Base-by-base conservation (phyloP, 2,329 filamentous ascomycete species). In the Fusarium floridanum region DNA sequence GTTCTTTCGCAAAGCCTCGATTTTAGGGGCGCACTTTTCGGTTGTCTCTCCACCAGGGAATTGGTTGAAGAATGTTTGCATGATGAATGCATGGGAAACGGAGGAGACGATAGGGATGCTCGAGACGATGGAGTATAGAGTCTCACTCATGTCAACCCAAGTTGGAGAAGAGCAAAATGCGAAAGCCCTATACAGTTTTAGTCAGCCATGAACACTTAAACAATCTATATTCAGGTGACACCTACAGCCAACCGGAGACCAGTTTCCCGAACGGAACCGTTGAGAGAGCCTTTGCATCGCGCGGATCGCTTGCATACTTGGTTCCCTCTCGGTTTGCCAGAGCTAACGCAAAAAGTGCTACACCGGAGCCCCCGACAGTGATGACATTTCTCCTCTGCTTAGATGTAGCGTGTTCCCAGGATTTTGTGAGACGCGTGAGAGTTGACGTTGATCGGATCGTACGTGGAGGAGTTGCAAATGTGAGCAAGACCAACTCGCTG, bases 151-250 rank as follows among this genome's bases (percentile, higher is more conserved):
- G 14, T 72, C 68, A 10, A 76, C 71, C 71, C 71, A 76, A 22
- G 67, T 67, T 27, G 73, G 73, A 10, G 71, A 76, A 29, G 74
- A 76, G 56, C 74, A 76, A 60, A 76, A 75, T 36, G 73, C 66
- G 41, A 76, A 75, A 20, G 73, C 68, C 6, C 70, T 74, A 6
- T 66, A 14, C 24, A 5, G n/a, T 27, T 16, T 27, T 55, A 6
- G 14, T 64, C 16, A 64, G 64, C n/a, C 55, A 22, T 36, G 9
- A 16, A 12, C 32, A 9, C 27, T 6, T 43, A 10, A 48, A 56
- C 10, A 32, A 17, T 41, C 56, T 4, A 20, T 17, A 20, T 22
- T 6, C 6, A 16, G 56, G 9, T 16, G 8, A 20, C 11, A 62
- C 65, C 41, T 48, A 65, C 68, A 29, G 55, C 65, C 68, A 71